These are phyloP conservation scores for Tetrahymena thermophila DNA, from an alignment of 73 alveolate species.

Conservation along the genomic window DNA sequence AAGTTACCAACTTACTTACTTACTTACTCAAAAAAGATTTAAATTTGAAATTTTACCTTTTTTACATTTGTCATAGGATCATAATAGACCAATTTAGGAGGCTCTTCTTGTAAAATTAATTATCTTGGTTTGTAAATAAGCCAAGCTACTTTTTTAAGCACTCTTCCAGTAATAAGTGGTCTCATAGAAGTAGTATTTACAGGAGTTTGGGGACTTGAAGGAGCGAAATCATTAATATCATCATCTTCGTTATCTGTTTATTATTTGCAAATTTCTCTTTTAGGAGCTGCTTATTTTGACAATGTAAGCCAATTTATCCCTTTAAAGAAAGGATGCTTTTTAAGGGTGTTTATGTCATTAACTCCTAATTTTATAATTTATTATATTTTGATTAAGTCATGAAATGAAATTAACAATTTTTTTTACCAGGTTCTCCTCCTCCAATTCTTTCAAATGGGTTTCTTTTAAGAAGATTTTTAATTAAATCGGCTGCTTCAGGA, in stretches of 20 bases:
- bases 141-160: constrained; percentile 28
- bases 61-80: constrained; percentile 31
- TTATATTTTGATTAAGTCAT: background rate
- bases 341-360: constrained; percentile 3
- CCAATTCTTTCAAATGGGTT: constrained; percentile 29
- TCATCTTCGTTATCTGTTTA: constrained; percentile 5
- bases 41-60: background rate
- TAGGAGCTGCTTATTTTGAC: constrained; percentile 7
- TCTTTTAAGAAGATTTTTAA: constrained; percentile 9
- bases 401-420: too few species aligned
- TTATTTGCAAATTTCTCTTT: background rate
- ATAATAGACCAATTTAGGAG: constrained; percentile 25
- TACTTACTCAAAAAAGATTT: background rate
- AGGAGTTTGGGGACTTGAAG: background rate
- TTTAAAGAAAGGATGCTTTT: constrained; percentile 31
- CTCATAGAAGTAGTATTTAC: constrained; percentile 14
- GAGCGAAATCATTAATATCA: constrained; percentile 15
- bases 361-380: background rate
- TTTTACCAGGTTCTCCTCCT: background rate
- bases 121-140: constrained; percentile 35
- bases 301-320: constrained; percentile 20
- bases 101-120: constrained; percentile 15
- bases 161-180: constrained; percentile 11
- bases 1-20: too few species aligned
- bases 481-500: constrained; percentile 23